Percentiles rank a stretch among this genome's conserved stretches.
Conservation (phyloP, 805 yeast species). For the Wickerhamiella spandovensis region DNA sequence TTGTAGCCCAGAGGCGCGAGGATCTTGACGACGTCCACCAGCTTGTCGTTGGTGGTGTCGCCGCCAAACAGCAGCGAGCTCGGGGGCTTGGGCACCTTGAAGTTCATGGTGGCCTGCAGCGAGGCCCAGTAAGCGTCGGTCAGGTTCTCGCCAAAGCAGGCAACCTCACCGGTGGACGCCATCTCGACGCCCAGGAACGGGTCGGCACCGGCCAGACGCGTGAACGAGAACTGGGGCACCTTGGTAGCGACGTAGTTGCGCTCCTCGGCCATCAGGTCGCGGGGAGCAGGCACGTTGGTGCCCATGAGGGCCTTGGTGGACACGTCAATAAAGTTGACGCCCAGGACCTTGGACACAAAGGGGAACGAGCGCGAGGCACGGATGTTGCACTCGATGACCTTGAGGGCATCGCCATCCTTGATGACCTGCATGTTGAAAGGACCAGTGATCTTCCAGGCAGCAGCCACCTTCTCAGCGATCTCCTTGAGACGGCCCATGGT, state of each 20-base stretch:
- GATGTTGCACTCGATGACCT: slow-evolving; percentile 96
- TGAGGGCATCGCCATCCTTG: slow-evolving; percentile 86
- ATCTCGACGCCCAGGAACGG: slow-evolving; percentile 98
- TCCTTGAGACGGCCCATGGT: slow-evolving; percentile 64
- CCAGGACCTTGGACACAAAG: slow-evolving; percentile 93
- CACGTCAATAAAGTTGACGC: slow-evolving; percentile 85
- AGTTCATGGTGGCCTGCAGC: slow-evolving; percentile 93
- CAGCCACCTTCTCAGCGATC: slow-evolving; percentile 86
- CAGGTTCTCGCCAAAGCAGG: slow-evolving; percentile 80
- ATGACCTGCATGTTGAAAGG: slow-evolving; percentile 98
- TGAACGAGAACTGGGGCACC: slow-evolving; percentile 97
- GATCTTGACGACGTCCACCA: slow-evolving; percentile 61
- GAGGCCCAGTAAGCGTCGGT: slow-evolving; percentile 96
- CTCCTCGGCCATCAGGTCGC: slow-evolving; percentile 61
- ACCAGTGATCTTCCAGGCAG: slow-evolving; percentile 91
- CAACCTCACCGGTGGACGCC: slow-evolving; percentile 99
- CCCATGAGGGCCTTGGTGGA: slow-evolving; percentile 80
- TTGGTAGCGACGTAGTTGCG: slow-evolving; percentile 87
- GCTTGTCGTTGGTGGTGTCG: slow-evolving; percentile 55
- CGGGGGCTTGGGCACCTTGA: slow-evolving; percentile 85
- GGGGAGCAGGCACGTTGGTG: slow-evolving; percentile 62
- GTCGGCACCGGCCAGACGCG: slow-evolving; percentile 98
- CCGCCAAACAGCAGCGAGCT: slow-evolving; percentile 90
- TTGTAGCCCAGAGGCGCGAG: slow-evolving; percentile 68
- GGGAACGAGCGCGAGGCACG: slow-evolving; percentile 99